phyloP scores from a whole-genome alignment of 768 basidiomycete species.

The Leccinum subgranulosum region DNA sequence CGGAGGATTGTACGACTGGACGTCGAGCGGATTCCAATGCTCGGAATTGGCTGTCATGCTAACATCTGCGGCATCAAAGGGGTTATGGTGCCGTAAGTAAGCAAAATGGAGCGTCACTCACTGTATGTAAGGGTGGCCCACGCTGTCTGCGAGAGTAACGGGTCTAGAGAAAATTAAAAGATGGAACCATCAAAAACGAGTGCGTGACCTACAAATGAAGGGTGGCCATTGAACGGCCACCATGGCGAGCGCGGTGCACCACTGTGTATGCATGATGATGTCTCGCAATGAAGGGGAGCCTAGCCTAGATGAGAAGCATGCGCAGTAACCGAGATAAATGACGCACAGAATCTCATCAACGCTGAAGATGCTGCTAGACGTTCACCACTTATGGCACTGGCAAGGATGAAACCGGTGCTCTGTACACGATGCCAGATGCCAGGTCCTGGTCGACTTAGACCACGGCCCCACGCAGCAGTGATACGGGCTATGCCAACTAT shows the following conservation, averaged over 20 bases:
- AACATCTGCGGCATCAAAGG: conserved; percentile 51
- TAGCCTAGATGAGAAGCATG: conserved; percentile 29
- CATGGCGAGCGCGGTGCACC: conserved; percentile 86
- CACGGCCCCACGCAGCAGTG: conserved; percentile 81
- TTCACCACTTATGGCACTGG: conserved; percentile 92
- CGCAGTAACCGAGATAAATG: conserved; percentile 8
- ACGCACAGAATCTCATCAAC: conserved; percentile 83
- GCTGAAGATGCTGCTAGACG: conserved; percentile 81
- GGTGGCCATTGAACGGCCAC: conserved; percentile 94
- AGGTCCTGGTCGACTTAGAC: conserved; percentile 50
- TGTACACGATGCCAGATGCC: conserved; percentile 72
- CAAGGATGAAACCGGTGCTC: conserved; percentile 83
- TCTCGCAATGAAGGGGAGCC: conserved; percentile 93
- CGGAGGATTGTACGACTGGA: conserved; percentile 59
- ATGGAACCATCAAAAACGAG: conserved; percentile 9
- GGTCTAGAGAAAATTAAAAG: conserved; percentile 51
- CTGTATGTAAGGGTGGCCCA: conserved; percentile 85
- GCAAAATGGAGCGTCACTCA: conserved; percentile 32
- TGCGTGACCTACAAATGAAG: conserved; percentile 70
- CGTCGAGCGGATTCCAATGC: conserved; percentile 69
- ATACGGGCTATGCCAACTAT: conserved; percentile 79
- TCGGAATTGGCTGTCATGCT: conserved; percentile 54
- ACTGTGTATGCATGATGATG: conserved; percentile 90
- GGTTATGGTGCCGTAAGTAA: conserved; percentile 7
- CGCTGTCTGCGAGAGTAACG: conserved; percentile 81